Evolutionary conservation across 306 rosid species (phyloP), one percentile per base, ranked within the genome.

Genomic region (Gastrolobium villosum): DNA sequence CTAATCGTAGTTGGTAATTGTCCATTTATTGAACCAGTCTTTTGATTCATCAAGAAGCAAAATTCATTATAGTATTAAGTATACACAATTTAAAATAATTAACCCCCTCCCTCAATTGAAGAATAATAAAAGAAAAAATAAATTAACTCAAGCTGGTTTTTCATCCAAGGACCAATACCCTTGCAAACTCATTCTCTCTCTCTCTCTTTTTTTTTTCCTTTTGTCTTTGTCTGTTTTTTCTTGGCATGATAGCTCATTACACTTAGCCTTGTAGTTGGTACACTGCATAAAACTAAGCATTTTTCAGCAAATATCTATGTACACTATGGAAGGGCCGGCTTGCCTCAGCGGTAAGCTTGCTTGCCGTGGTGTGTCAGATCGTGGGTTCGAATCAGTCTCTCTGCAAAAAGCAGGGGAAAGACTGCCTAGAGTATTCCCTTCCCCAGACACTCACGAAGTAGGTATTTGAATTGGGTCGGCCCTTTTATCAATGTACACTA

Each of bases 221-320:
- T n/a, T n/a, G n/a, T n/a, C n/a, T n/a, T 13, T 48, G 13, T 57
- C 20, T 46, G 6, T 30, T 67, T 49, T 77, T 9, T 6, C n/a
- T 6, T 53, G 62, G 15, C 9, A 56, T 48, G 20, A 65, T 81
- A 61, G 6, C 48, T 41, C 64, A 48, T 79, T 68, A 72, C 83
- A 72, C 65, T 34, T n/a, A 5, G 40, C 13, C 60, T 31, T 39
- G 44, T 53, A 67, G 14, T 37, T 34, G 59, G 8, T 65, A 67
- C 43, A 69, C 49, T 60, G 8, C 6, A 70, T 11, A 37, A 79
- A 49, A 59, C 72, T n/a, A 69, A 11, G 10, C 55, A 80, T 55
- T 14, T 52, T 32, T 63, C 35, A 10, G 50, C n/a, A 88, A 80
- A 81, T 76, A 72, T 74, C 60, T 89, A 87, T 91, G 30, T 89